These are phyloP conservation scores for Xylariomycetidae sp. DNA, from an alignment of 2,329 filamentous ascomycete genomes.

Conservation along the genomic window DNA sequence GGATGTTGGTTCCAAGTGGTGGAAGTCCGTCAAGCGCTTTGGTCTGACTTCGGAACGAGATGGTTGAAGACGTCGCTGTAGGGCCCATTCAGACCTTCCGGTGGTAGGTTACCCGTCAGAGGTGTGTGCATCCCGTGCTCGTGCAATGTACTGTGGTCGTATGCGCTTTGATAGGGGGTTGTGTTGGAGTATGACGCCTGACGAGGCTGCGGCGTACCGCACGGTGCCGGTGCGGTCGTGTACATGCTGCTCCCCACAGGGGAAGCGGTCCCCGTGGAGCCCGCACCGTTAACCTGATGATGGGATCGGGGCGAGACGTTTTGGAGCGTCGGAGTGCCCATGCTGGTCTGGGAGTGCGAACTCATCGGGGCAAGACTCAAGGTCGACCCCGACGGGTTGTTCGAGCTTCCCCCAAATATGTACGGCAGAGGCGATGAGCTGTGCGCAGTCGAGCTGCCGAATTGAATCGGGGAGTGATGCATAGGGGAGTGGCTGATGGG, in stretches of 20 bases:
- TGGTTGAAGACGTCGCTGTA: constrained; percentile 17
- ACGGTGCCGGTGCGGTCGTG: constrained; percentile 20
- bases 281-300: constrained; percentile 15
- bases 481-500: constrained; percentile 22
- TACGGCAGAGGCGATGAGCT: constrained; percentile 17
- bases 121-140: constrained; percentile 22
- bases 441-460: constrained; percentile 15
- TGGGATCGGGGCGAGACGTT: constrained; percentile 22
- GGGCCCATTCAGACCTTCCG: constrained; percentile 20
- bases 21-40: constrained; percentile 6
- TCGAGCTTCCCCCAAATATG: constrained; percentile 20
- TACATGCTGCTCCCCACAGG: constrained; percentile 21
- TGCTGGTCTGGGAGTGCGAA: constrained; percentile 16
- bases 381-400: constrained; percentile 9
- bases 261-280: constrained; percentile 18
- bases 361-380: constrained; percentile 21
- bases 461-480: constrained; percentile 23
- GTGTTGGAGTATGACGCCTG: constrained; percentile 22
- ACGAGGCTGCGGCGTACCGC: constrained; percentile 20
- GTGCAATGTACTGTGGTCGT: constrained; percentile 22
- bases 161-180: constrained; percentile 19
- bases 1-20: constrained; percentile 5
- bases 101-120: constrained; percentile 22
- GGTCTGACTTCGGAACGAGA: constrained; percentile 20
- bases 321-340: constrained; percentile 20